Evolutionary conservation across 345 rosid species (phyloP).

Genomic region (Cardamine resedifolia): DNA sequence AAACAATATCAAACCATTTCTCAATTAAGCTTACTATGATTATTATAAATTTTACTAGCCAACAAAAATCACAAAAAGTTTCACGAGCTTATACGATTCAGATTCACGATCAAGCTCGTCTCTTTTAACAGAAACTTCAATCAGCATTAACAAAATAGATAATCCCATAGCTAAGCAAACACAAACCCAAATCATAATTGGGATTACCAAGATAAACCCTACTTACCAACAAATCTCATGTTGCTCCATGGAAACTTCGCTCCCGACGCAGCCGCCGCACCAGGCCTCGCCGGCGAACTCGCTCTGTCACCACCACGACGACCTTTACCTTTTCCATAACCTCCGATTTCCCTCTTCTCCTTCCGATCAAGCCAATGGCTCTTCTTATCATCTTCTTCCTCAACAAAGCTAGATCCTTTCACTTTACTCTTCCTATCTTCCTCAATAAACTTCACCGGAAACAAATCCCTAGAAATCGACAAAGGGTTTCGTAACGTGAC

Average conservation of each 20-base stretch:
- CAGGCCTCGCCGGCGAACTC: constrained; percentile 18
- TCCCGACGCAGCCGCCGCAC: constrained; percentile 16
- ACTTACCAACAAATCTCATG: constrained; percentile 56
- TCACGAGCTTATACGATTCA: neutral
- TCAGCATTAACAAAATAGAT: neutral
- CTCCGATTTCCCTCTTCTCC: constrained; percentile 41
- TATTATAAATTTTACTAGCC: constrained; percentile 20
- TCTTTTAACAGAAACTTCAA: neutral
- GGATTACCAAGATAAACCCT: neutral
- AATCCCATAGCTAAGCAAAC: constrained; percentile 24
- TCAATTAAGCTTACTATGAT: neutral
- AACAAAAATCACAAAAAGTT: neutral
- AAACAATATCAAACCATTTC: neutral
- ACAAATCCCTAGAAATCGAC: constrained; percentile 65
- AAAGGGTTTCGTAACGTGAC: constrained; percentile 62
- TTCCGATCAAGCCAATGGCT: constrained; percentile 82
- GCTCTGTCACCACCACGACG: constrained; percentile 34
- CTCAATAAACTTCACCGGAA: constrained; percentile 52
- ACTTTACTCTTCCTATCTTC: constrained; percentile 73
- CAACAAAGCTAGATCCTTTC: constrained; percentile 62
- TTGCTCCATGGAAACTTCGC: constrained; percentile 82
- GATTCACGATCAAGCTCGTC: constrained; percentile 21
- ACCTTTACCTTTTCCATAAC: constrained; percentile 20
- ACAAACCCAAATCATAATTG: neutral
- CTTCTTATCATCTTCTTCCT: constrained; percentile 57